phyloP scores from a whole-genome alignment of 2,329 filamentous ascomycete genomes.

The Pezicula carpinea region DNA sequence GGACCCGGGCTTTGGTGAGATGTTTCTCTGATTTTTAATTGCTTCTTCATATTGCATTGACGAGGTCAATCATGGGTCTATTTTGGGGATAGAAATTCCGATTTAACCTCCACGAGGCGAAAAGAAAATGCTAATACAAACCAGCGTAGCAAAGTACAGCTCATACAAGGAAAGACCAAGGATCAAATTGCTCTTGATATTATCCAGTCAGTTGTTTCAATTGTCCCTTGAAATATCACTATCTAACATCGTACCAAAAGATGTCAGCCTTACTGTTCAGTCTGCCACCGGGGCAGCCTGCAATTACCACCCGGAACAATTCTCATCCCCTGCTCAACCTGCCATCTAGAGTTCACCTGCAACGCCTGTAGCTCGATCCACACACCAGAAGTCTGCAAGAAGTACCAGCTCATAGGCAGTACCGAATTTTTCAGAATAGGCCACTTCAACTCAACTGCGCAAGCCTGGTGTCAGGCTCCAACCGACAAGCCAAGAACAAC shows the following conservation, averaged over 20 bases:
- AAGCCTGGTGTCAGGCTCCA: conserved; percentile 1
- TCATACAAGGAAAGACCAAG: too few relatives aligned
- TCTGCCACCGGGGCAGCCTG: conserved; percentile 10
- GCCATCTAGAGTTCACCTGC: conserved; percentile 10
- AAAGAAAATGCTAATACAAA: too few relatives aligned
- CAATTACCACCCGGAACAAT: conserved; percentile 5
- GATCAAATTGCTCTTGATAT: too few relatives aligned
- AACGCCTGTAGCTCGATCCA: conserved; percentile 6
- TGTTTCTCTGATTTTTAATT: too few relatives aligned
- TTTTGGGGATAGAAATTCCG: too few relatives aligned
- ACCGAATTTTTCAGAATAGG: conserved; percentile 11
- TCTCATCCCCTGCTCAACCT: conserved; percentile 8
- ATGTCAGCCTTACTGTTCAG: conserved; percentile 13
- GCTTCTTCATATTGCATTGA: too few relatives aligned
- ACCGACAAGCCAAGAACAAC: conserved; percentile 7
- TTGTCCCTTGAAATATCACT: too few relatives aligned
- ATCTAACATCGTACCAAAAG: not conserved
- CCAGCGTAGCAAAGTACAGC: too few relatives aligned
- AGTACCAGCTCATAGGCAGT: conserved; percentile 1
- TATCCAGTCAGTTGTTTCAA: too few relatives aligned
- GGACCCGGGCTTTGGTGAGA: too few relatives aligned
- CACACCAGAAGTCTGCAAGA: conserved; percentile 2
- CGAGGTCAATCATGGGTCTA: too few relatives aligned
- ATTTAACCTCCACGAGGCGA: too few relatives aligned
- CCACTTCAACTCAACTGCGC: conserved; percentile 3